phyloP scores from a whole-genome alignment of 768 basidiomycete genomes.

The Hericium coralloides region DNA sequence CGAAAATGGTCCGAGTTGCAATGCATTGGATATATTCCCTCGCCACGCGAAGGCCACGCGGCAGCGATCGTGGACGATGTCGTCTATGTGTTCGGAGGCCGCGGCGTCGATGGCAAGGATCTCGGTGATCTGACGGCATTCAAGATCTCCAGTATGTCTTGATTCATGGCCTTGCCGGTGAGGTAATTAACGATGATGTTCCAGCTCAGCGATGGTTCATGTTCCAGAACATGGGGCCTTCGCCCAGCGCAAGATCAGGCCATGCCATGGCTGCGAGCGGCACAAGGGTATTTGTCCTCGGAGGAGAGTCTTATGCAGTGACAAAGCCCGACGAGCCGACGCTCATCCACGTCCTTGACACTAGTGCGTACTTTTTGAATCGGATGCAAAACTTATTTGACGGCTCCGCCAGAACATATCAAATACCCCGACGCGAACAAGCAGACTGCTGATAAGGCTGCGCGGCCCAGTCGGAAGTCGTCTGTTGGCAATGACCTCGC shows the following conservation, averaged over 20 bases:
- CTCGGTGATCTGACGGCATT: constrained; percentile 92
- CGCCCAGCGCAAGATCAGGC: constrained; percentile 85
- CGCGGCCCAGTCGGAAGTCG: constrained; percentile 34
- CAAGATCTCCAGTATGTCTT: constrained; percentile 84
- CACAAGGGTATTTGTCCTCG: constrained; percentile 83
- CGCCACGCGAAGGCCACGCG: constrained; percentile 92
- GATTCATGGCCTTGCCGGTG: neutral
- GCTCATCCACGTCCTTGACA: constrained; percentile 88
- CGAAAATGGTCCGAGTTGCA: constrained; percentile 84
- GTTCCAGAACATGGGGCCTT: constrained; percentile 99
- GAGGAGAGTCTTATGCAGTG: constrained; percentile 83
- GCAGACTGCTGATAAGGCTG: constrained; percentile 19
- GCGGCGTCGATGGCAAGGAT: constrained; percentile 96
- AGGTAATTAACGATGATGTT: neutral
- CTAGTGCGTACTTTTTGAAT: constrained; percentile 52
- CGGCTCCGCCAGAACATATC: constrained; percentile 59
- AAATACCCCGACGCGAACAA: constrained; percentile 65
- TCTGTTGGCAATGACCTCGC: constrained; percentile 24
- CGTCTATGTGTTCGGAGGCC: constrained; percentile 93
- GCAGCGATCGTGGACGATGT: constrained; percentile 96
- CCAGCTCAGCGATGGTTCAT: constrained; percentile 98
- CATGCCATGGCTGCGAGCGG: constrained; percentile 98
- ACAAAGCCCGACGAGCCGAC: constrained; percentile 69
- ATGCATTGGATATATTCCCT: constrained; percentile 95
- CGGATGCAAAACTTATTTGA: neutral